Base-by-base conservation (phyloP, 257 asterid genomes). In the Nicotiana noctiflora region DNA sequence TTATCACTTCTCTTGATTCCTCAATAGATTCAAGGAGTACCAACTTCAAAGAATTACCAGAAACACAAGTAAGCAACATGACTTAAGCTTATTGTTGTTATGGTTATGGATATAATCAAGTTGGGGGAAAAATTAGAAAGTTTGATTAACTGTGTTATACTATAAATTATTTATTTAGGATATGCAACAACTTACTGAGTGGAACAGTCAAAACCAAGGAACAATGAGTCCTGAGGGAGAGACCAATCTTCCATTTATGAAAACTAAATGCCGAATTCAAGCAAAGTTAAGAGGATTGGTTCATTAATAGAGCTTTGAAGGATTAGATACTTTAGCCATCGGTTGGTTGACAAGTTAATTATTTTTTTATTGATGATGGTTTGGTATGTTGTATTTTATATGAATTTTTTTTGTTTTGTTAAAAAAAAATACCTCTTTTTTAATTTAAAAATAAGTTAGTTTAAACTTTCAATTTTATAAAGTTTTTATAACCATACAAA, bases 171-270 rank as follows among this genome's bases (percentile, higher is more conserved):
- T 34, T 5, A 77, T 2, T 18, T 18, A 1, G 19, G 44, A 81
- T 9, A 57, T 49, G 65, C 68, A 84, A 77, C 6, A 49, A 66
- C 88, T 88, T 70, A 89, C 91, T 89, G 93, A 44, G 93, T 88
- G 62, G 91, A 89, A 75, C 91, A 83, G 79, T 89, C 93, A 67
- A 89, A 86, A 4, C 91, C 93, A 23, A 89, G 90, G 83, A 86
- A 89, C 31, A 88, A 34, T 53, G 91, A 86, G 72, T 61, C 89
- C 31, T 51, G 84, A 32, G 91, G 91, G 57, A 86, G 86, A 70
- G 88, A 85, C 74, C 27, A 85, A 59, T 83, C 85, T 80, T 83
- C 90, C 93, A 89, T 88, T 57, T 49, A 27, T 67, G 51, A 32
- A 59, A 83, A 77, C 6, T 61, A 18, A 23, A 12, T 62, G 14